Base-by-base conservation (phyloP, 331 rosid genomes). In the Saraca asoca region DNA sequence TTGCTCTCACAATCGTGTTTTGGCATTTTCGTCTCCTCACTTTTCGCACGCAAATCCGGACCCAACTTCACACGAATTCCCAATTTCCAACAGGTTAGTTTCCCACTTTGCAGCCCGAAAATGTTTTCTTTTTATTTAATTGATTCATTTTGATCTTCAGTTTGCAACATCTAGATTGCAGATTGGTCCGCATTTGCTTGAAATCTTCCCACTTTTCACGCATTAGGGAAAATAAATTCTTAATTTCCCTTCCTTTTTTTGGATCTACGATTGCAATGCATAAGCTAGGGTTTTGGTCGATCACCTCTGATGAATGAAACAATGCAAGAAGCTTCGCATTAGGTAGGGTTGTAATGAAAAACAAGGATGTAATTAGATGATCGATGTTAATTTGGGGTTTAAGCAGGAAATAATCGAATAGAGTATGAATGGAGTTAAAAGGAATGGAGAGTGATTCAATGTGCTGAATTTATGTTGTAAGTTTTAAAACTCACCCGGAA, bases 131-230 rank as follows among this genome's bases (percentile, higher is more conserved):
- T 7, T 10, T 39, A 18, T 39, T 11, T 53, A n/a, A 14, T 49
- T 15, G n/a, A 31, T 45, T 50, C 7, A 8, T 3, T 63, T n/a
- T 18, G 17, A 14, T 71, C 56, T 19, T 58, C 19, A 56, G 6
- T 19, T 58, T 24, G 3, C 1, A 24, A 24, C 31, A 24, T 24
- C 31, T 20, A 19, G 6, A 42, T 57, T 57, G 52, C 51, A 14
- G n/a, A 64, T 69, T 69, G 54, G 58, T 60, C 68, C 39, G 45
- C 70, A 65, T 71, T 80, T 42, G 66, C 55, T 66, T 37, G 7
- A 33, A 70, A 70, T 17, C 54, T 54, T 3, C 33, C 46, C 8
- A 19, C 17, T 73, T 16, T 43, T 60, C 44, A 42, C 49, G 15
- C 29, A 17, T 13, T 7, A 15, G n/a, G 6, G 35, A 54, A 60